Conservation (phyloP, 1,139 yeast genomes). For the Scheffersomyces segobiensis region DNA sequence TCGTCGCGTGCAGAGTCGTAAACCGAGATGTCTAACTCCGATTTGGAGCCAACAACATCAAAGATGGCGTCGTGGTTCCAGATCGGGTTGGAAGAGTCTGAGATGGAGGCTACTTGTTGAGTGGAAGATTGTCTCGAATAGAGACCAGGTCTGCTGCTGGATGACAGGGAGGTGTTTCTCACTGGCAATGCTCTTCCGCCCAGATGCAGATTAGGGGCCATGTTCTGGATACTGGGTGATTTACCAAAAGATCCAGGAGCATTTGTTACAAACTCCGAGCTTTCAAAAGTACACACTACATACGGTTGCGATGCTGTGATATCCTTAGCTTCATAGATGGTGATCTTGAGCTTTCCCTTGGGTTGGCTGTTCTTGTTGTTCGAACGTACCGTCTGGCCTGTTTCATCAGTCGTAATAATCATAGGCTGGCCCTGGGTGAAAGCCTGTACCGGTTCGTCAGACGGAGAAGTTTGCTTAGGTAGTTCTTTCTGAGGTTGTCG, state of each 20-base stretch:
- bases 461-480: constrained; percentile 3
- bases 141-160: constrained; percentile 40
- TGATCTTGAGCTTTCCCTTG: constrained; percentile 79
- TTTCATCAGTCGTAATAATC: constrained; percentile 49
- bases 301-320: constrained; percentile 72
- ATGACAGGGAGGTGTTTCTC: constrained; percentile 6
- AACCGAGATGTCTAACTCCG: constrained; percentile 82
- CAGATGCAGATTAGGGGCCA: not conserved
- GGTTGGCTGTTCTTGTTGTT: constrained; percentile 46
- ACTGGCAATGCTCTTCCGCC: constrained; percentile 14
- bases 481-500: constrained; percentile 14
- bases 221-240: constrained; percentile 19
- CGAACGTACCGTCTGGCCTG: constrained; percentile 35
- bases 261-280: constrained; percentile 84
- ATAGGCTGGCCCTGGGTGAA: constrained; percentile 28
- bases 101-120: constrained; percentile 34
- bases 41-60: constrained; percentile 82
- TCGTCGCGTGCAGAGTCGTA: constrained; percentile 85
- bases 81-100: constrained; percentile 60
- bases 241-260: constrained; percentile 70
- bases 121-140: constrained; percentile 69
- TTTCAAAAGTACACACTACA: constrained; percentile 91
- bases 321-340: constrained; percentile 76
- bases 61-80: constrained; percentile 93
- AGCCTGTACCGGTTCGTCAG: constrained; percentile 12